These are phyloP conservation scores for Penicillium robsamsonii DNA, from an alignment of 495 filamentous ascomycete genomes.

Conservation along the genomic window DNA sequence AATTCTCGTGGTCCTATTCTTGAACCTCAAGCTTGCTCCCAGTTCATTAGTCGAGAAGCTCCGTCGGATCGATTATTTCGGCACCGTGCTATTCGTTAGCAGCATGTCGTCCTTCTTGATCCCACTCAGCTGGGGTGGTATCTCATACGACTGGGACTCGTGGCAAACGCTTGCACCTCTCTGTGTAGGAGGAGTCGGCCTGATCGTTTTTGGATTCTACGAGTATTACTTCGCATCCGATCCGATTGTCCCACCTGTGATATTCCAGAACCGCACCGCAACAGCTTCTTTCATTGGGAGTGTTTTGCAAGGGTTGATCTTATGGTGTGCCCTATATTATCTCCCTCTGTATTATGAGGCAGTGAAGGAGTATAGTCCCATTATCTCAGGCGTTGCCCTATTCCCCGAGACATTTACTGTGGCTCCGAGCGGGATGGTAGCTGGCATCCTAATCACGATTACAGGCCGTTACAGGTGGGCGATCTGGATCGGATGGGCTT, in stretches of 20 bases:
- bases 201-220: slow-evolving; percentile 46
- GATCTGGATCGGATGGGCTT: slow-evolving; percentile 52
- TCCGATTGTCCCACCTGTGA: slow-evolving; percentile 46
- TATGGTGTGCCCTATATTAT: slow-evolving; percentile 49
- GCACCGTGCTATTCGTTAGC: slow-evolving; percentile 55
- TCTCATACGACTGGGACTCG: slow-evolving; percentile 47
- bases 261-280: slow-evolving; percentile 51
- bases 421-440: slow-evolving; percentile 47
- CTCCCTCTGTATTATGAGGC: slow-evolving; percentile 53
- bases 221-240: slow-evolving; percentile 46
- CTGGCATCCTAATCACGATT: slow-evolving; percentile 41
- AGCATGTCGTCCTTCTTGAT: slow-evolving; percentile 48
- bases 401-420: slow-evolving; percentile 55
- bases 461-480: slow-evolving; percentile 51
- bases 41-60: slow-evolving; percentile 43
- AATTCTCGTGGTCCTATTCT: slow-evolving; percentile 48
- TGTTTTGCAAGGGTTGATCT: slow-evolving; percentile 50
- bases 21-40: slow-evolving; percentile 45
- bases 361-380: slow-evolving; percentile 48
- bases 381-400: slow-evolving; percentile 46
- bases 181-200: slow-evolving; percentile 50
- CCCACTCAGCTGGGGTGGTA: slow-evolving; percentile 52
- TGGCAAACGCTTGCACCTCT: slow-evolving; percentile 59
- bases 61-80: slow-evolving; percentile 58
- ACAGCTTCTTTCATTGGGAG: slow-evolving; percentile 42